Conservation (phyloP, 129 eudicot species). For the Helichrysum umbraculigerum region DNA sequence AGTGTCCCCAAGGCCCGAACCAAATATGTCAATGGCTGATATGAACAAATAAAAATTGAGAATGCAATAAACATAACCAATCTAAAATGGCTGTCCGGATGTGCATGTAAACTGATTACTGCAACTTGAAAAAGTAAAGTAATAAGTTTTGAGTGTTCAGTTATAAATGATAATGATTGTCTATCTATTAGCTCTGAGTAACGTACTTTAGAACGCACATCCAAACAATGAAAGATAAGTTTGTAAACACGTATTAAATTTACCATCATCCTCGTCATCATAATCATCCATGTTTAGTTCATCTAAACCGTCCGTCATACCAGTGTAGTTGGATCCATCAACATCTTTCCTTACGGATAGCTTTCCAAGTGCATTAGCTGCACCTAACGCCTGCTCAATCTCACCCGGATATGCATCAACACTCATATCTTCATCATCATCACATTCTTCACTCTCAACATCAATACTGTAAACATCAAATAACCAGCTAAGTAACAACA, state of each 20-base stretch:
- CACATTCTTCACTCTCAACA: constrained; percentile 53
- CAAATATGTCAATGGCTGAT: constrained; percentile 64
- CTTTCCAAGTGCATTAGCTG: constrained; percentile 71
- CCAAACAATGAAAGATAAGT: neutral
- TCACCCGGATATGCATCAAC: constrained; percentile 54
- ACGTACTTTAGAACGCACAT: no score
- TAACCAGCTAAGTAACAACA: neutral
- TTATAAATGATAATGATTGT: neutral
- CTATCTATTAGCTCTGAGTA: no score
- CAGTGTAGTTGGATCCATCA: constrained; percentile 35
- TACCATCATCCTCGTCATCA: constrained; percentile 88
- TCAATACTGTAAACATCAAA: constrained; percentile 44
- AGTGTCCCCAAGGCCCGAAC: constrained; percentile 56
- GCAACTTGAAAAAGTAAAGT: neutral
- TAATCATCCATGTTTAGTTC: constrained; percentile 83
- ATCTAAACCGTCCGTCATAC: constrained; percentile 59
- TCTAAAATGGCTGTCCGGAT: no score
- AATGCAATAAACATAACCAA: no score
- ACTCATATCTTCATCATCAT: constrained; percentile 62
- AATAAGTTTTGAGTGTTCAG: no score
- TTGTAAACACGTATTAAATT: neutral
- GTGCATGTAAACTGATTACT: no score
- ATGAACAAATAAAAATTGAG: constrained; percentile 8
- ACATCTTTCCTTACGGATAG: constrained; percentile 24
- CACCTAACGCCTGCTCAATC: constrained; percentile 68